These are phyloP conservation scores for Cinnamomum micranthum DNA, from an alignment of 164 flowering plant species.

Conservation along the genomic window DNA sequence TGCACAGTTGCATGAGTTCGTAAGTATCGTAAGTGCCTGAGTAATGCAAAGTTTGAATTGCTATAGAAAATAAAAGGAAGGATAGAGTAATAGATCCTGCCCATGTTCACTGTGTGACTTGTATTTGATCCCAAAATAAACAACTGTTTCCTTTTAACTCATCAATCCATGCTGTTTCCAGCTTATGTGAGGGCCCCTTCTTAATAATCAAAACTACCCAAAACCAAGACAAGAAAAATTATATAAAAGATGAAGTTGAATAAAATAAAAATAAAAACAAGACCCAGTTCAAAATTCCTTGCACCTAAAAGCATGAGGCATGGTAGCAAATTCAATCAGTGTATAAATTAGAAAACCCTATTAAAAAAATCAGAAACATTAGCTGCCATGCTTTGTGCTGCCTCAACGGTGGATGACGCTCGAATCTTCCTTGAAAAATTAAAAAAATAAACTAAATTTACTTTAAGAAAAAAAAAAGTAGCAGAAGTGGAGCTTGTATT, in stretches of 20 bases:
- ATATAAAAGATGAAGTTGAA: not conserved
- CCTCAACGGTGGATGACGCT: slow-evolving; percentile 16
- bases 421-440: slow-evolving; percentile 12
- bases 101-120: not conserved
- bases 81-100: slow-evolving; percentile 5
- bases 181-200: slow-evolving; percentile 14
- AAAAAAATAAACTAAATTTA: not conserved
- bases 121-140: not conserved
- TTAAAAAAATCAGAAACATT: slow-evolving; percentile 17
- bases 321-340: slow-evolving; percentile 3
- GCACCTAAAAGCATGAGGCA: not conserved
- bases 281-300: slow-evolving; percentile 2
- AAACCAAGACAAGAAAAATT: slow-evolving; percentile 4
- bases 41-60: not conserved
- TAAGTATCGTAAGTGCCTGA: slow-evolving; percentile 18
- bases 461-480: not conserved
- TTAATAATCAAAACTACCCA: not conserved
- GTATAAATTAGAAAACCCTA: not conserved
- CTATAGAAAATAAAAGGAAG: not conserved
- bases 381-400: slow-evolving; percentile 22
- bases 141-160: not conserved
- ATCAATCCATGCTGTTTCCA: slow-evolving; percentile 26
- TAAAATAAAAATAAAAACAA: not conserved
- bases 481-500: not conserved
- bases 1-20: slow-evolving; percentile 12